phyloP scores from a whole-genome alignment of 495 filamentous ascomycete genomes.

The Penicillium cosmopolitanum region DNA sequence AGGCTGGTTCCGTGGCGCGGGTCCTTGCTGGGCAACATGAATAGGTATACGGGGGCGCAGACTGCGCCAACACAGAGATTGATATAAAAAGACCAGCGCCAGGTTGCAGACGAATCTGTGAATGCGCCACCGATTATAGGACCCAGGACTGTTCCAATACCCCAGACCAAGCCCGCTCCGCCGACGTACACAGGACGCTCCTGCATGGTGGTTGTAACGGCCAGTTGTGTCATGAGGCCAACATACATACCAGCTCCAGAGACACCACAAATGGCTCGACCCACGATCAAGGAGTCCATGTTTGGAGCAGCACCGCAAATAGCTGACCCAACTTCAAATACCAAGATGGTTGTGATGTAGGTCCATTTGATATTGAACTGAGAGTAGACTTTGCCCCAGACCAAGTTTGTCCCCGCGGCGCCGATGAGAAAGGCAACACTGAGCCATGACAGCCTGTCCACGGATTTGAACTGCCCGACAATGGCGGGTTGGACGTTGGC shows the following conservation, averaged over 20 bases:
- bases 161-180: conserved; percentile 40
- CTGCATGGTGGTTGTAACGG: conserved; percentile 41
- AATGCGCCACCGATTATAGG: conserved; percentile 15
- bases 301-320: conserved; percentile 55
- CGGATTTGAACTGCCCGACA: conserved; percentile 47
- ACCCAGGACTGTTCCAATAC: conserved; percentile 43
- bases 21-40: conserved; percentile 1
- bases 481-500: conserved; percentile 58
- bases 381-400: too few relatives aligned
- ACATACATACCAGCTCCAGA: conserved; percentile 58
- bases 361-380: conserved; percentile 50
- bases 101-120: not conserved
- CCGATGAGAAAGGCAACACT: not conserved
- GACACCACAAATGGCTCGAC: conserved; percentile 41
- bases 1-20: not conserved
- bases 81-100: conserved; percentile 16
- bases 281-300: conserved; percentile 53
- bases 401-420: too few relatives aligned
- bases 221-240: conserved; percentile 49
- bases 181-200: conserved; percentile 55
- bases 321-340: conserved; percentile 53
- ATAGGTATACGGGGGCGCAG: conserved; percentile 3
- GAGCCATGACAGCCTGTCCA: conserved; percentile 54
- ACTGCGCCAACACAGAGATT: conserved; percentile 10
- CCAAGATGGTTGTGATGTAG: conserved; percentile 45